A percentile compares a stretch with the other conserved stretches of the same genome.
Evolutionary conservation across 805 yeast genomes (phyloP).

Genomic region (Kuraishia borneana): DNA sequence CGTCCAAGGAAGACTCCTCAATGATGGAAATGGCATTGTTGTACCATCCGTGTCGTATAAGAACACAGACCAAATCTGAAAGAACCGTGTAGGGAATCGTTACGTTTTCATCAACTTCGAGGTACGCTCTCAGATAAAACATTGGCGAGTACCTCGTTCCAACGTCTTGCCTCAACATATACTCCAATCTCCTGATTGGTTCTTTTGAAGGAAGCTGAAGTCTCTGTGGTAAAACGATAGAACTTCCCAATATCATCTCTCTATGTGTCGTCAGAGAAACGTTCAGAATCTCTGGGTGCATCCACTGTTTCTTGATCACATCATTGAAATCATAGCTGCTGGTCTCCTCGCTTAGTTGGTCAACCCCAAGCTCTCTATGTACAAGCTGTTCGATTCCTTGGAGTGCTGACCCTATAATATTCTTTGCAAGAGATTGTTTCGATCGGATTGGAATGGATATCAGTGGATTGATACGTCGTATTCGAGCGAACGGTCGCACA

Average conservation of each 20-base stretch:
- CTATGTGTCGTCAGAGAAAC: background rate
- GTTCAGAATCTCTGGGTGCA: background rate
- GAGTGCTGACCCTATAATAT: background rate
- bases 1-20: background rate
- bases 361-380: conserved; percentile 1
- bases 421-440: background rate
- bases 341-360: too few species aligned
- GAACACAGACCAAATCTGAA: background rate
- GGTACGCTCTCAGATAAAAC: background rate
- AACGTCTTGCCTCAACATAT: background rate
- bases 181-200: background rate
- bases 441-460: too few species aligned
- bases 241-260: background rate
- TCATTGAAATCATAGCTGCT: too few species aligned
- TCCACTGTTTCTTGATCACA: background rate
- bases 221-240: background rate
- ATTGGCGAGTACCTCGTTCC: background rate
- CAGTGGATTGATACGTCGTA: too few species aligned
- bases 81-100: background rate
- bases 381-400: conserved; percentile 1
- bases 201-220: background rate
- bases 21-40: background rate
- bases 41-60: background rate
- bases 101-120: background rate
- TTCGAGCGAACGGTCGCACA: background rate